Evolutionary conservation across 352 stramenopile genomes (phyloP).

Genomic region (Labyrinthula sp.): DNA sequence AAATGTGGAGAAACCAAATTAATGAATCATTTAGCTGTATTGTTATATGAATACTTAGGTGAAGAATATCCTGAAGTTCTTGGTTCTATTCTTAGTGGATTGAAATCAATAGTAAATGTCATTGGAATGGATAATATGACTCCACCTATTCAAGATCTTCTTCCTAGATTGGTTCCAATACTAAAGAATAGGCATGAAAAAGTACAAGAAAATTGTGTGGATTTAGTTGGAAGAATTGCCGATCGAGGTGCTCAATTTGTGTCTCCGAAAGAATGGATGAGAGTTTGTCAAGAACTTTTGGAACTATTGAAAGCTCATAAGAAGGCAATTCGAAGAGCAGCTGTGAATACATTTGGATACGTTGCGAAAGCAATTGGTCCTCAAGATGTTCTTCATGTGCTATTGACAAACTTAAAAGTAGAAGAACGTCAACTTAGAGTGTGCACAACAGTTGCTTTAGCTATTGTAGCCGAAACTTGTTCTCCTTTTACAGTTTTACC

Average conservation of each 20-base stretch:
- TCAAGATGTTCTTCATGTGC: slow-evolving; percentile 91
- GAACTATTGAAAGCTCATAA: slow-evolving; percentile 98
- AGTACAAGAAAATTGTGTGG: slow-evolving; percentile 96
- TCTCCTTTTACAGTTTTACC: slow-evolving; percentile 94
- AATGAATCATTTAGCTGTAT: slow-evolving; percentile 93
- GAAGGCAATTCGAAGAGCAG: slow-evolving; percentile 87
- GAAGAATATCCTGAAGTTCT: slow-evolving; percentile 98
- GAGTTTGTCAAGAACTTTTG: slow-evolving; percentile 97
- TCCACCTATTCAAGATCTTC: slow-evolving; percentile 88
- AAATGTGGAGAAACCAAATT: slow-evolving; percentile 89
- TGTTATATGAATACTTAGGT: slow-evolving; percentile 97
- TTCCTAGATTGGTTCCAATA: slow-evolving; percentile 94
- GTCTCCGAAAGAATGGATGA: slow-evolving; percentile 96
- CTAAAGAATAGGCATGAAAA: slow-evolving; percentile 97
- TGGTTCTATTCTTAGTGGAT: slow-evolving; percentile 83
- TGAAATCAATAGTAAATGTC: slow-evolving; percentile 96
- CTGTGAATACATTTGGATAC: slow-evolving; percentile 97
- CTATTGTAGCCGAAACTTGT: slow-evolving; percentile 97
- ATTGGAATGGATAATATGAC: slow-evolving; percentile 99
- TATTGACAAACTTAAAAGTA: slow-evolving; percentile 98
- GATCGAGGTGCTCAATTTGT: slow-evolving; percentile 90
- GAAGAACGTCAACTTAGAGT: slow-evolving; percentile 95
- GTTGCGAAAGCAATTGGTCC: slow-evolving; percentile 95
- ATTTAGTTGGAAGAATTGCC: slow-evolving; percentile 90
- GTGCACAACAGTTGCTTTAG: slow-evolving; percentile 96